Evolutionary conservation across 495 filamentous ascomycete genomes (phyloP), one percentile per base, ranked within the genome.

Genomic region (Penicillium parvum): DNA sequence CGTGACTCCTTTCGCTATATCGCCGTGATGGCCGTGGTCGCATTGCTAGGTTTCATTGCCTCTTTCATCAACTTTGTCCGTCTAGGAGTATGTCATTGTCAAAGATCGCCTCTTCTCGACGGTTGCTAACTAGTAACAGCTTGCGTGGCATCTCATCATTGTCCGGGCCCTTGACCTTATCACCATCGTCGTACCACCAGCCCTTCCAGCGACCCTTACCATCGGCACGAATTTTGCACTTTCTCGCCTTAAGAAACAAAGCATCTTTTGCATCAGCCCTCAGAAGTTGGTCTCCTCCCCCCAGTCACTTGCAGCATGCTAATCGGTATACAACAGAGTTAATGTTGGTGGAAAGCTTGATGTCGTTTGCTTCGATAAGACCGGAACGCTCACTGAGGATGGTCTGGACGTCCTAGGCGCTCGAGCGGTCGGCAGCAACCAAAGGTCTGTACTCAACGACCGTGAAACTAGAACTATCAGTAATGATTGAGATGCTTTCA

Each of bases 351-450:
- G 94, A 5, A 97, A 96, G 60, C 70, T 99, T 5, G 92, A 99
- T 64, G 74, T 96, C 21, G 81, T 99, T 55, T 97, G 92, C 66
- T 99, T 99, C 50, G 94, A 99, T 64, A 99, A 99, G 60, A 99
- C 94, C 2, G 94, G 94, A 14, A 99, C 94, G 10, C 71, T 99
- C 16, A 99, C 94, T 2, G 94, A 97, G 64, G 94, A 99, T 61
- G 94, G 94, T 0, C 71, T 99, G 33, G 94, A 99, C 67, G 86
- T 99, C 28, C 82, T 97, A 18, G 94, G 94, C 4, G 75, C 92
- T 10, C 81, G 87, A 28, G 79, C 87, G 5, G 87, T 88, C 20
- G 76, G 83, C 49, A 64, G 73, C n/a, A 66, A 74, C 16, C 82
- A 65, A 52, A 70, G 64, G 71, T 76, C 41, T 33, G 47, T 36